phyloP scores from a whole-genome alignment of 805 yeast species.

The Candida odintsovae region DNA sequence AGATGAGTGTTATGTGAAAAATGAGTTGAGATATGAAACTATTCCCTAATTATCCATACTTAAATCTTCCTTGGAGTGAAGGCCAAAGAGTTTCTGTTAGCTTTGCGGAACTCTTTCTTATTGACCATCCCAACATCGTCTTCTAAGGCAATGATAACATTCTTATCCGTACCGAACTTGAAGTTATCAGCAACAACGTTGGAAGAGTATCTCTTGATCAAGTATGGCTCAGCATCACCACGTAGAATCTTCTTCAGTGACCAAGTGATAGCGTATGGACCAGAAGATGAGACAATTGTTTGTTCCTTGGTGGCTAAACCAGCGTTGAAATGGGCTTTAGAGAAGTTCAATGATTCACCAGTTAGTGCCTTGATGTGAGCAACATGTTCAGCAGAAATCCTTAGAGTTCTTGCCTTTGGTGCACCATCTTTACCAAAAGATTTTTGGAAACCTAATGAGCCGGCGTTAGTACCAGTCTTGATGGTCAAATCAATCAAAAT shows the following conservation, averaged over 20 bases:
- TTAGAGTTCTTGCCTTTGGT: conserved; percentile 65
- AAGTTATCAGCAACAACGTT: conserved; percentile 73
- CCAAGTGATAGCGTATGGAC: conserved; percentile 83
- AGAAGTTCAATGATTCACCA: conserved; percentile 47
- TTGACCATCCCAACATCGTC: conserved; percentile 73
- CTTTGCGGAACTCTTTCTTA: conserved; percentile 51
- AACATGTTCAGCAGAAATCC: conserved; percentile 65
- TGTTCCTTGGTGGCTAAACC: conserved; percentile 62
- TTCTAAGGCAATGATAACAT: conserved; percentile 66
- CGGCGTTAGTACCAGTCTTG: conserved; percentile 54
- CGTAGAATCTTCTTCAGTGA: conserved; percentile 53
- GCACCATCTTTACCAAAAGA: conserved; percentile 59
- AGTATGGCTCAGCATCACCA: conserved; percentile 50
- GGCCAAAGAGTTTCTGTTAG: conserved; percentile 43
- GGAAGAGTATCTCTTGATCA: conserved; percentile 55
- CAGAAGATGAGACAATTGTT: conserved; percentile 69
- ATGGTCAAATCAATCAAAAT: conserved; percentile 63
- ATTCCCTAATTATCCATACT: neutral
- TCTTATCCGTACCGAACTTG: conserved; percentile 63
- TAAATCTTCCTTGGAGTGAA: conserved; percentile 11
- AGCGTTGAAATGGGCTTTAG: conserved; percentile 73
- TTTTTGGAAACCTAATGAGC: conserved; percentile 56
- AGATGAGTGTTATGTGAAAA: neutral
- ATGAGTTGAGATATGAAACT: neutral
- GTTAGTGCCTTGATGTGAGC: conserved; percentile 52